phyloP scores from a whole-genome alignment of 176 grass and related monocot species.

The Pontederia paniculata region DNA sequence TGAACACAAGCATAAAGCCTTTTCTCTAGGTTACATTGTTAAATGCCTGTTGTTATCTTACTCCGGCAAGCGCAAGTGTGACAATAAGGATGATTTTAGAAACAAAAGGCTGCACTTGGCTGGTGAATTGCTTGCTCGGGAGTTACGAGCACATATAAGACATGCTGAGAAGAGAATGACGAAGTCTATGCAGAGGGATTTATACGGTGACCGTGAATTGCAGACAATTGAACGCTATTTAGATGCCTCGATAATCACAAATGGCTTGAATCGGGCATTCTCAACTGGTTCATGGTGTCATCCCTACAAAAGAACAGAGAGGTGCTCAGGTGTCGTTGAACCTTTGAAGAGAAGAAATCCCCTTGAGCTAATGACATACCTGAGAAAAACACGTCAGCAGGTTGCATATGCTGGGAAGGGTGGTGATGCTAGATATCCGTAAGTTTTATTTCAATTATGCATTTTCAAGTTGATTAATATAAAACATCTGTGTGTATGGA shows the following conservation, averaged over 20 bases:
- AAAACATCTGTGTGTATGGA: too few relatives aligned
- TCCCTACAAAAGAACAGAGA: conserved; percentile 62
- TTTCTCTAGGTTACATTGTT: conserved; percentile 89
- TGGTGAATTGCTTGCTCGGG: conserved; percentile 78
- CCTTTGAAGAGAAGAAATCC: conserved; percentile 90
- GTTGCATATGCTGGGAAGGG: conserved; percentile 96
- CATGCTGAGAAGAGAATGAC: conserved; percentile 73
- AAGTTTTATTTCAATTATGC: conserved; percentile 26
- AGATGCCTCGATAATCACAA: conserved; percentile 78
- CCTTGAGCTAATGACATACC: conserved; percentile 75
- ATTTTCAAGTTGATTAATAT: too few relatives aligned
- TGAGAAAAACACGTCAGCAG: conserved; percentile 83
- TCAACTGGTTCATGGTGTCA: conserved; percentile 92
- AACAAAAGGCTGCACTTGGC: conserved; percentile 81
- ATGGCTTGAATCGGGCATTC: conserved; percentile 80
- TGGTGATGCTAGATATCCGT: conserved; percentile 98
- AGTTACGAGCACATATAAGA: conserved; percentile 81
- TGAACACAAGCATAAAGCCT: conserved; percentile 58
- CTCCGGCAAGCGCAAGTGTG: conserved; percentile 74
- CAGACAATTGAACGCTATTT: conserved; percentile 47
- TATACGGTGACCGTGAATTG: conserved; percentile 64
- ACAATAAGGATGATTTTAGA: conserved; percentile 95
- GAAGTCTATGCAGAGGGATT: conserved; percentile 84
- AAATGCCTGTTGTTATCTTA: conserved; percentile 77
- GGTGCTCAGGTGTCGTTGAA: conserved; percentile 71